These are phyloP conservation scores for Thermochaetoides dissita DNA, from an alignment of 2,329 filamentous ascomycete species.

Conservation along the genomic window DNA sequence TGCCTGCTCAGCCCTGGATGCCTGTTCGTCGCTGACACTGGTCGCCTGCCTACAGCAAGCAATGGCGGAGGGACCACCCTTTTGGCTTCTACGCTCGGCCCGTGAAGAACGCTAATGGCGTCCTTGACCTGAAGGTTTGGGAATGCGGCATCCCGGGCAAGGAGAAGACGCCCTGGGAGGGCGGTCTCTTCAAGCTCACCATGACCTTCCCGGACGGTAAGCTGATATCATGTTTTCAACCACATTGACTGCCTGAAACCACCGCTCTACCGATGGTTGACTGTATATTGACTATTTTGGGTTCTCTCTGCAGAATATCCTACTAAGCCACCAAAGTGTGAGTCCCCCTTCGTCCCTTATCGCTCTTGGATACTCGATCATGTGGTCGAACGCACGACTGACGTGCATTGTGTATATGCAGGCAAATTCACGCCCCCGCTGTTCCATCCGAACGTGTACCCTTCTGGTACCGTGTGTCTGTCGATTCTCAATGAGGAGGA, in stretches of 20 bases:
- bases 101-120: conserved; percentile 60
- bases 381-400: conserved; percentile 5
- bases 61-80: conserved; percentile 92
- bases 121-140: conserved; percentile 88
- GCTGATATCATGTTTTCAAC: conserved; percentile 16
- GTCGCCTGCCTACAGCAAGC: conserved; percentile 49
- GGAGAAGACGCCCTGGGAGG: conserved; percentile 93
- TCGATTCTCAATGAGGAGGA: conserved; percentile 98
- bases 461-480: conserved; percentile 90
- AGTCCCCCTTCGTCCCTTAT: conserved; percentile 21
- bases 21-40: too few species aligned
- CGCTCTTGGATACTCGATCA: too few species aligned
- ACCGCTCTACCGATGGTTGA: too few species aligned
- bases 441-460: conserved; percentile 98
- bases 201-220: conserved; percentile 86
- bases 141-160: conserved; percentile 94
- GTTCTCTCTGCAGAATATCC: conserved; percentile 60
- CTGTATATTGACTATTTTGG: too few species aligned
- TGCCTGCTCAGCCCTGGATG: conserved; percentile 1
- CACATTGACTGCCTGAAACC: background rate
- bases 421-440: conserved; percentile 93
- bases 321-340: conserved; percentile 97
- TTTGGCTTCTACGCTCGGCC: conserved; percentile 96
- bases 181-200: conserved; percentile 89
- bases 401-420: conserved; percentile 23